Conservation (phyloP, 2,329 filamentous ascomycete genomes). For the Epichloe festucae region DNA sequence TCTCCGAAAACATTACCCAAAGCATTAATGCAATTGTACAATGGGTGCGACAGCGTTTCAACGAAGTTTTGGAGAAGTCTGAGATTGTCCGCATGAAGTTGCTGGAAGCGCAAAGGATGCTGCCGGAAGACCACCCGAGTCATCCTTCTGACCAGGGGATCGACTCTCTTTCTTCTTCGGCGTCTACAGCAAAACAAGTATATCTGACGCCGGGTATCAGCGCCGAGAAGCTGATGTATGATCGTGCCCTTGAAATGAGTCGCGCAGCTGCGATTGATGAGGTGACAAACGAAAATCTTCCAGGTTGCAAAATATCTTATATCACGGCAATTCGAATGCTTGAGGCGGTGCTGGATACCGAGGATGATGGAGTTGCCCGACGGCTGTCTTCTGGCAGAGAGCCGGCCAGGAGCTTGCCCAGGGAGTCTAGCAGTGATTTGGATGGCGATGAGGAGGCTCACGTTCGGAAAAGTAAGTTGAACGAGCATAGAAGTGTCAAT, state of each 20-base stretch:
- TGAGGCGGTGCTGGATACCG: slow-evolving; percentile 81
- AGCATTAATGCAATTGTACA: slow-evolving; percentile 90
- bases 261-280: slow-evolving; percentile 89
- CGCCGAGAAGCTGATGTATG: slow-evolving; percentile 96
- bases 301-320: slow-evolving; percentile 84
- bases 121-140: slow-evolving; percentile 74
- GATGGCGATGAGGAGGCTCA: slow-evolving; percentile 61
- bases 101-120: slow-evolving; percentile 65
- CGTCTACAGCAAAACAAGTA: slow-evolving; percentile 64
- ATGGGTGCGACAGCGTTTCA: slow-evolving; percentile 89
- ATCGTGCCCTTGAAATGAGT: slow-evolving; percentile 94
- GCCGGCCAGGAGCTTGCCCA: slow-evolving; percentile 24
- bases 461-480: slow-evolving; percentile 54
- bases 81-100: slow-evolving; percentile 86
- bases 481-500: not conserved
- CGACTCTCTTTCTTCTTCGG: slow-evolving; percentile 43
- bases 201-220: slow-evolving; percentile 79
- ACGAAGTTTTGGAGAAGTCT: slow-evolving; percentile 92
- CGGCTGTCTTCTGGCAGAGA: slow-evolving; percentile 26
- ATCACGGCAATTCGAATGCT: slow-evolving; percentile 88
- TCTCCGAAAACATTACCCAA: slow-evolving; percentile 40
- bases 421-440: slow-evolving; percentile 29
- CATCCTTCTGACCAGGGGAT: slow-evolving; percentile 67
- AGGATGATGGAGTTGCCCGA: slow-evolving; percentile 40
- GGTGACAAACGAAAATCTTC: slow-evolving; percentile 78